These are phyloP conservation scores for Cercospora brassicicola DNA, from an alignment of 2,329 filamentous ascomycete species.

Conservation along the genomic window DNA sequence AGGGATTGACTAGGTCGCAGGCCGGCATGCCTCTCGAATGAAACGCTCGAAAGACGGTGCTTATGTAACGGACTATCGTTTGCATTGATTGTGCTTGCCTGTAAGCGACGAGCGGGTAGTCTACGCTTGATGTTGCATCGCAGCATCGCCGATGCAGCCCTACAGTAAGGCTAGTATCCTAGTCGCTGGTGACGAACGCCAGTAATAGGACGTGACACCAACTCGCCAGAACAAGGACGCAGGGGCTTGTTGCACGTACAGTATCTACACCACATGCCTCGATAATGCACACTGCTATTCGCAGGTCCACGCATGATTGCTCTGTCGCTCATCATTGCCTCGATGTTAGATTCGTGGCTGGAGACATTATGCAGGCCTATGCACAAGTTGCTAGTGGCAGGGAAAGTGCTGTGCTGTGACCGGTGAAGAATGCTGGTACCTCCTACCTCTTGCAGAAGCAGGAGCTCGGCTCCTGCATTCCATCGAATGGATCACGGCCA, in stretches of 20 bases:
- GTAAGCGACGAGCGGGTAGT: neutral
- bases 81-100: neutral
- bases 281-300: neutral
- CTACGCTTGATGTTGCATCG: neutral
- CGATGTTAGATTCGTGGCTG: neutral
- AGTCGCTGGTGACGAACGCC: neutral
- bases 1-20: neutral
- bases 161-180: slow-evolving; percentile 1
- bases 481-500: neutral
- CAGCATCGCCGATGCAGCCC: slow-evolving; percentile 2
- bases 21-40: neutral
- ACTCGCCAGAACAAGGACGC: neutral
- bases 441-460: neutral
- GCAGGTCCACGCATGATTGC: neutral
- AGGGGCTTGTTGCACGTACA: neutral
- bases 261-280: neutral
- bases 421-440: neutral
- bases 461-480: neutral
- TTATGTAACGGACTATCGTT: neutral
- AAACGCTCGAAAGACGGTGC: neutral
- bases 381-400: neutral
- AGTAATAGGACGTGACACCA: neutral
- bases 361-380: neutral
- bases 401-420: neutral
- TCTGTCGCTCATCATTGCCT: neutral